Evolutionary conservation across 129 eudicot species (phyloP).

Genomic region (Artemisia annua): DNA sequence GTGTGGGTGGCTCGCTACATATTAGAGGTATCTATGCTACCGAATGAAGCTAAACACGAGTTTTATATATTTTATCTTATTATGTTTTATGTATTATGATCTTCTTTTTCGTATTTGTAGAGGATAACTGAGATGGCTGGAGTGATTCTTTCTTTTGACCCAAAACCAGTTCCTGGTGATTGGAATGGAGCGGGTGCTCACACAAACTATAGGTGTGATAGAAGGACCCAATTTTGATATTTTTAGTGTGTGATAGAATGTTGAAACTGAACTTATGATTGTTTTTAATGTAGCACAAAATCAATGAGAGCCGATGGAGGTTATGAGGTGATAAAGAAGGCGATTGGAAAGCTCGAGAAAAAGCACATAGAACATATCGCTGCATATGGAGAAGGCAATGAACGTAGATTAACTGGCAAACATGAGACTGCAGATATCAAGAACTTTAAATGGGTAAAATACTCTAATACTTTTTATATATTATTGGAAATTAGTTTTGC

Average conservation of each 20-base stretch:
- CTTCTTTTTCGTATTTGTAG: constrained; percentile 27
- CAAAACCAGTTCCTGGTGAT: constrained; percentile 82
- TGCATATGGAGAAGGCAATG: constrained; percentile 91
- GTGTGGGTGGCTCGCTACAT: constrained; percentile 87
- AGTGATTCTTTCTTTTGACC: constrained; percentile 70
- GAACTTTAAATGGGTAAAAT: constrained; percentile 76
- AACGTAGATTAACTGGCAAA: constrained; percentile 77
- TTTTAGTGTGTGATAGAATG: neutral
- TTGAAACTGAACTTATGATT: neutral
- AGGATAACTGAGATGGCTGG: constrained; percentile 84
- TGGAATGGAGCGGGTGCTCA: constrained; percentile 99
- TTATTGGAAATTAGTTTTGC: too few relatives aligned
- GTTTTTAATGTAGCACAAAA: constrained; percentile 48
- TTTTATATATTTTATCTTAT: neutral
- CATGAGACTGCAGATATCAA: constrained; percentile 79
- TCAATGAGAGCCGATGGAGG: constrained; percentile 82
- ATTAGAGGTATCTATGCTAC: constrained; percentile 52
- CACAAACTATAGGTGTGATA: constrained; percentile 70
- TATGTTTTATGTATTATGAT: neutral
- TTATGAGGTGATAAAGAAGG: constrained; percentile 62
- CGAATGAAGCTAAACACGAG: neutral
- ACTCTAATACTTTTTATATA: too few relatives aligned
- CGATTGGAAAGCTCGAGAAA: constrained; percentile 66
- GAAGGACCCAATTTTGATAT: neutral
- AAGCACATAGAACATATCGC: constrained; percentile 78